These are phyloP conservation scores for Curvularia spicifera DNA, from an alignment of 2,329 filamentous ascomycete genomes.

Conservation along the genomic window DNA sequence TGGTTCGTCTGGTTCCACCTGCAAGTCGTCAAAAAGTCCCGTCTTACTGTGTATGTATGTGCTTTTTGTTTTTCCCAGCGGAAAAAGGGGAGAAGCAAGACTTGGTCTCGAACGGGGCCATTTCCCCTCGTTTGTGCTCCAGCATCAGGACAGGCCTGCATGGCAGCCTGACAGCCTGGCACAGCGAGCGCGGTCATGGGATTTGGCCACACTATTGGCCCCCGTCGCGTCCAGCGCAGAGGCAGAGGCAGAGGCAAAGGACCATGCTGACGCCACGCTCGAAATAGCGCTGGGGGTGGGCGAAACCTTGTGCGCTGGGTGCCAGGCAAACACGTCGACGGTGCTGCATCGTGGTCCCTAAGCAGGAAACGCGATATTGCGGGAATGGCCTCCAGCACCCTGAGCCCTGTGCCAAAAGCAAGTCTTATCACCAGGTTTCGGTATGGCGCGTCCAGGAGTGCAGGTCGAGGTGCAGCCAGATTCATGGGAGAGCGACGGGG, in stretches of 20 bases:
- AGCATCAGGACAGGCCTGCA: conserved; percentile 2
- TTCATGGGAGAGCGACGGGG: conserved; percentile 22
- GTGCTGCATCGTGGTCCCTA: conserved; percentile 4
- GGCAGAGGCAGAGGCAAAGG: conserved; percentile 11
- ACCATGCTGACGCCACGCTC: conserved; percentile 10
- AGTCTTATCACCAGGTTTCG: conserved; percentile 12
- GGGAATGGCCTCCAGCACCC: conserved; percentile 4
- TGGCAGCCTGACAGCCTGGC: conserved; percentile 10
- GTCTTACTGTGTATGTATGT: not conserved
- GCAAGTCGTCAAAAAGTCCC: not conserved
- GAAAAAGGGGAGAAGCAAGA: not conserved
- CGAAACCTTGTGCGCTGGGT: conserved; percentile 11
- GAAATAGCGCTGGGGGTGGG: conserved; percentile 10
- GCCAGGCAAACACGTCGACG: conserved; percentile 14
- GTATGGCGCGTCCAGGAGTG: conserved; percentile 12
- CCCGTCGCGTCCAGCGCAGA: not conserved
- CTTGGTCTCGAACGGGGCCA: not conserved
- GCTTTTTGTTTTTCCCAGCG: not conserved
- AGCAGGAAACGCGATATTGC: conserved; percentile 7
- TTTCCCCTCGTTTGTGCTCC: conserved; percentile 6
- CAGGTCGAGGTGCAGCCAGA: conserved; percentile 6
- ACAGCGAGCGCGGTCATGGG: conserved; percentile 9
- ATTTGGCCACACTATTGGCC: conserved; percentile 14
- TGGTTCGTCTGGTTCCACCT: conserved; percentile 15
- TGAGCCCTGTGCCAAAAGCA: conserved; percentile 7